A percentile compares a stretch with the other conserved stretches of the same genome.
phyloP scores from a whole-genome alignment of 805 yeast genomes.

The Torulaspora indica region DNA sequence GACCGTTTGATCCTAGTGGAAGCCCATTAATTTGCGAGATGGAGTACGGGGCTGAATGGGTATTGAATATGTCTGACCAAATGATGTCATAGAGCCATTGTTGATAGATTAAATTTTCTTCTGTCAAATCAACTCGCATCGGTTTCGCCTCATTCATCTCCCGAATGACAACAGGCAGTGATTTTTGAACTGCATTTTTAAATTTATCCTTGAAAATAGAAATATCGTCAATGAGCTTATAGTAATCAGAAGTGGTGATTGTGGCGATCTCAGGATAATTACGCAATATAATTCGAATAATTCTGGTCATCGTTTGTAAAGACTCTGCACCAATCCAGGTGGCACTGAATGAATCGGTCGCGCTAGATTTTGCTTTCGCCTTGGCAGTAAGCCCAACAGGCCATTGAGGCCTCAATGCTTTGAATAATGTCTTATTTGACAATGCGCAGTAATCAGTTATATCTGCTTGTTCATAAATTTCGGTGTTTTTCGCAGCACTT shows the following conservation, averaged over 20 bases:
- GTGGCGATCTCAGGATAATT: constrained; percentile 27
- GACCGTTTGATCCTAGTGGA: background rate
- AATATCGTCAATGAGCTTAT: constrained; percentile 17
- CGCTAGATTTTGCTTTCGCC: constrained; percentile 22
- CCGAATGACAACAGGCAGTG: constrained; percentile 17
- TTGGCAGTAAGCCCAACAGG: constrained; percentile 30
- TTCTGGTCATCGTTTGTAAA: constrained; percentile 19
- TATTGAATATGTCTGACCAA: constrained; percentile 32
- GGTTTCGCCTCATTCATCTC: constrained; percentile 9
- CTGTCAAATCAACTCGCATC: constrained; percentile 15
- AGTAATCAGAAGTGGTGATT: constrained; percentile 26
- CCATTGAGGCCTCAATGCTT: constrained; percentile 25
- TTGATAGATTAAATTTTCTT: constrained; percentile 13
- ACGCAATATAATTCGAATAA: constrained; percentile 19
- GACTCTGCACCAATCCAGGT: constrained; percentile 30
- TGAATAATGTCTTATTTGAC: constrained; percentile 19
- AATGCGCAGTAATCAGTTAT: constrained; percentile 15
- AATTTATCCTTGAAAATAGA: constrained; percentile 19
- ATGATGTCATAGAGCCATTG: constrained; percentile 26
- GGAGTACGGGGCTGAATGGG: constrained; percentile 20
- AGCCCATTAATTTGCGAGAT: constrained; percentile 8
- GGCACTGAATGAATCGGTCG: constrained; percentile 13
- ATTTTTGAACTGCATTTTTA: constrained; percentile 5
- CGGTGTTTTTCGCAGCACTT: constrained; percentile 16
- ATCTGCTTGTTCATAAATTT: constrained; percentile 29